These are phyloP conservation scores for Hyphopichia wangnamkhiaoensis DNA, from an alignment of 1,139 yeast genomes.

Conservation along the genomic window DNA sequence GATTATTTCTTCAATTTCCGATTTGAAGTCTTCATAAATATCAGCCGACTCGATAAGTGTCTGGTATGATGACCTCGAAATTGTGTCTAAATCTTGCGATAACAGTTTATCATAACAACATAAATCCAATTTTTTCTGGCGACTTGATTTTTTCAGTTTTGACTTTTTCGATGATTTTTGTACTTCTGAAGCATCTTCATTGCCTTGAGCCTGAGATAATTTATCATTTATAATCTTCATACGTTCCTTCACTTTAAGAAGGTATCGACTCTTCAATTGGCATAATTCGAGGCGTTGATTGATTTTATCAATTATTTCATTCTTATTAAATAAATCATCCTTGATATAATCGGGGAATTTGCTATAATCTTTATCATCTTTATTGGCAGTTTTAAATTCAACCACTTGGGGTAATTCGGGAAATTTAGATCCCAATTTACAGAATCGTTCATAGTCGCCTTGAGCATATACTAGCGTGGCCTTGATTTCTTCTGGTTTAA, in stretches of 20 bases:
- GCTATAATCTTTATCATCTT: conserved; percentile 16
- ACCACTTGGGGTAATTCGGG: conserved; percentile 43
- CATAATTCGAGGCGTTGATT: conserved; percentile 18
- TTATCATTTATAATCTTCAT: conserved; percentile 41
- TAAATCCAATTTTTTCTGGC: conserved; percentile 29
- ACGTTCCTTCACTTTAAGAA: conserved; percentile 35
- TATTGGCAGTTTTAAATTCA: conserved; percentile 15
- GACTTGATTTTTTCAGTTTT: conserved; percentile 23
- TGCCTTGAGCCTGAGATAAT: conserved; percentile 13
- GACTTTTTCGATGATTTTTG: too few relatives aligned
- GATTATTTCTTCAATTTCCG: conserved; percentile 19
- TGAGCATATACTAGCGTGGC: not conserved
- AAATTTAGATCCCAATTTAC: conserved; percentile 30
- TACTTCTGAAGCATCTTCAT: conserved; percentile 12
- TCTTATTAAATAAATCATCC: conserved; percentile 17
- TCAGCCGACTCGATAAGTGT: conserved; percentile 5
- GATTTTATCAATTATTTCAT: conserved; percentile 23
- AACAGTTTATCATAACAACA: conserved; percentile 31
- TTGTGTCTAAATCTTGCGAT: not conserved
- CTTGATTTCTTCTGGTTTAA: conserved; percentile 20
- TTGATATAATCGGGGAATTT: conserved; percentile 33
- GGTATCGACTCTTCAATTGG: conserved; percentile 19
- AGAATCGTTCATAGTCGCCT: conserved; percentile 17
- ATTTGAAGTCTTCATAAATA: conserved; percentile 15
- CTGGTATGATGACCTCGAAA: not conserved